Conservation (phyloP, 2,329 filamentous ascomycete genomes). For the Hortaea sp. region DNA sequence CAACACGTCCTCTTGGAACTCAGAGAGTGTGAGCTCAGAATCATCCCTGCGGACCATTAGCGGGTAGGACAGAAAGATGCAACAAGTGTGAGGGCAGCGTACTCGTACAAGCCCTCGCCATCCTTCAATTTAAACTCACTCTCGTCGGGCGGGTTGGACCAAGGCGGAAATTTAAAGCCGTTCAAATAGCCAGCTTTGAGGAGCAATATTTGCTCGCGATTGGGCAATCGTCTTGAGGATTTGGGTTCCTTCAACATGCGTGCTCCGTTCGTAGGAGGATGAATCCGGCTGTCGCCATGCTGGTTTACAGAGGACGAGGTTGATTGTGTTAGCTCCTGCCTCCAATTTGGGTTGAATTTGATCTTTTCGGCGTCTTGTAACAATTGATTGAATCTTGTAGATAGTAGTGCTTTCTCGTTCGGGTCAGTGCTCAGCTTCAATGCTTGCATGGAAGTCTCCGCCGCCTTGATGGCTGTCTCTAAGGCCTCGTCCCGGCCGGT, state of each 20-base stretch:
- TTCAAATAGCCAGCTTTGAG: constrained; percentile 70
- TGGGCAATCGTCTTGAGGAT: constrained; percentile 55
- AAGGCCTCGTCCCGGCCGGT: constrained; percentile 49
- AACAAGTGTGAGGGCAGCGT: constrained; percentile 23
- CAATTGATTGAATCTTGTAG: constrained; percentile 56
- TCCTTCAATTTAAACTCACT: constrained; percentile 50
- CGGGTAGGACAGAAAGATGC: no score
- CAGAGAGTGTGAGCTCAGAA: constrained; percentile 64
- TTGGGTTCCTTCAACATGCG: constrained; percentile 34
- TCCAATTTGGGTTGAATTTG: constrained; percentile 42
- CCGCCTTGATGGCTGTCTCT: constrained; percentile 62
- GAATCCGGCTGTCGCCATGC: not conserved
- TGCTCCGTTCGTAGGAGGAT: not conserved
- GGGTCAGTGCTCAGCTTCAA: constrained; percentile 50
- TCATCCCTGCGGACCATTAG: constrained; percentile 32
- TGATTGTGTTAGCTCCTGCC: constrained; percentile 2
- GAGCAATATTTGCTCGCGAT: constrained; percentile 65
- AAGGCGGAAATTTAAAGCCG: constrained; percentile 74
- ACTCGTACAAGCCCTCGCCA: constrained; percentile 53
- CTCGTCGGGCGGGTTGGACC: constrained; percentile 54
- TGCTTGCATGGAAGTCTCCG: constrained; percentile 73
- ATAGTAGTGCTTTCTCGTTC: constrained; percentile 57
- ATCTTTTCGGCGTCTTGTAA: constrained; percentile 65
- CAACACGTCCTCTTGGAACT: constrained; percentile 65
- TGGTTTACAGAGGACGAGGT: not conserved